Evolutionary conservation across 106 monocot species (phyloP).

Genomic region (Dioscorea dumetorum): DNA sequence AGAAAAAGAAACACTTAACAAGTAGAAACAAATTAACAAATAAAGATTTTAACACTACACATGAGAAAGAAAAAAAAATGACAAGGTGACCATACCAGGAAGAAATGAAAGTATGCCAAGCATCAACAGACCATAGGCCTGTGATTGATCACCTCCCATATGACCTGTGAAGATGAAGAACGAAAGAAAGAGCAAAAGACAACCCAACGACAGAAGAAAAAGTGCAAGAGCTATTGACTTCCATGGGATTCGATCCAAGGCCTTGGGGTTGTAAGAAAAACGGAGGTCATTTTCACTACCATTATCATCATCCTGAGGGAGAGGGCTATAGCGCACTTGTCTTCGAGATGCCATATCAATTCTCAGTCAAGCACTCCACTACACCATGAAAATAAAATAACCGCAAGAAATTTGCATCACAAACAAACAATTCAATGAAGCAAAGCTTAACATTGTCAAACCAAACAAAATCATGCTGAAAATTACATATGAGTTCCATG

Average conservation of each 20-base stretch:
- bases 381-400: too few relatives aligned
- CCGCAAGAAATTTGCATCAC: too few relatives aligned
- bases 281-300: slow-evolving; percentile 40
- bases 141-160: slow-evolving; percentile 75
- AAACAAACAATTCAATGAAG: too few relatives aligned
- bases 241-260: slow-evolving; percentile 73
- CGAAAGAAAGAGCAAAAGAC: slow-evolving; percentile 54
- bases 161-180: slow-evolving; percentile 78
- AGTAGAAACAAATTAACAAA: too few relatives aligned
- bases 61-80: neutral
- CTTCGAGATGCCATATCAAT: slow-evolving; percentile 57
- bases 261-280: slow-evolving; percentile 61
- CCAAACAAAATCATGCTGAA: too few relatives aligned
- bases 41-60: too few relatives aligned
- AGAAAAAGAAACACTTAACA: too few relatives aligned
- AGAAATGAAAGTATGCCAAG: slow-evolving; percentile 87
- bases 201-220: slow-evolving; percentile 71
- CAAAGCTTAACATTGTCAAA: too few relatives aligned
- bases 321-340: slow-evolving; percentile 36
- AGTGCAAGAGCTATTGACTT: slow-evolving; percentile 76
- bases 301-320: slow-evolving; percentile 24
- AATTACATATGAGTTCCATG: too few relatives aligned
- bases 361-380: too few relatives aligned
- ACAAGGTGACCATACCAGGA: slow-evolving; percentile 45
- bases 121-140: slow-evolving; percentile 63